Evolutionary conservation across 176 grass and related monocot species (phyloP).

Genomic region (Oryza longistaminata): DNA sequence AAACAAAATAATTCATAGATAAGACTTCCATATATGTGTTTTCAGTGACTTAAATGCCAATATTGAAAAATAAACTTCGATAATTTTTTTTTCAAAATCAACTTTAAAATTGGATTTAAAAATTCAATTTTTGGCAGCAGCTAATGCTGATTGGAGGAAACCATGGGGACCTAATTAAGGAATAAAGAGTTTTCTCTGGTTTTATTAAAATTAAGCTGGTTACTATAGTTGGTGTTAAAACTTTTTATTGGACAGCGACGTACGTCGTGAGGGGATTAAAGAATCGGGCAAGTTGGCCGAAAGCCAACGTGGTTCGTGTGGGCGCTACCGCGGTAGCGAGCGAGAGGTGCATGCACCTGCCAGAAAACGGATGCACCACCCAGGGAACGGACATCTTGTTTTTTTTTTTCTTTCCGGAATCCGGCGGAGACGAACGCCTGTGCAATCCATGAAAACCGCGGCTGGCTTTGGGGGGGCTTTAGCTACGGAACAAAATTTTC

Average conservation of each 20-base stretch:
- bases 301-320: not conserved
- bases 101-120: too few species aligned
- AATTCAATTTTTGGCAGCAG: too few species aligned
- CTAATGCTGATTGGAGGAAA: too few species aligned
- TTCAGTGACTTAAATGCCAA: too few species aligned
- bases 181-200: too few species aligned
- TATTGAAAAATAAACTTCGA: too few species aligned
- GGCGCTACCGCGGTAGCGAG: not conserved
- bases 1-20: too few species aligned
- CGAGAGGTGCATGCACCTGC: slow-evolving; percentile 36
- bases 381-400: slow-evolving; percentile 1
- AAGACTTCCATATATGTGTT: too few species aligned
- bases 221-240: not conserved
- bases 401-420: not conserved
- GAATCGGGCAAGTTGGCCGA: not conserved
- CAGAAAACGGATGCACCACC: not conserved
- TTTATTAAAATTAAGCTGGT: too few species aligned
- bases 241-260: not conserved
- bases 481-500: not conserved
- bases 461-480: not conserved
- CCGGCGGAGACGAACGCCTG: slow-evolving; percentile 5
- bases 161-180: too few species aligned
- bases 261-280: not conserved
- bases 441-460: not conserved
- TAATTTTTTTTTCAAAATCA: too few species aligned